Conservation (phyloP, 176 grass and related monocot species). For the Ensete glaucum region DNA sequence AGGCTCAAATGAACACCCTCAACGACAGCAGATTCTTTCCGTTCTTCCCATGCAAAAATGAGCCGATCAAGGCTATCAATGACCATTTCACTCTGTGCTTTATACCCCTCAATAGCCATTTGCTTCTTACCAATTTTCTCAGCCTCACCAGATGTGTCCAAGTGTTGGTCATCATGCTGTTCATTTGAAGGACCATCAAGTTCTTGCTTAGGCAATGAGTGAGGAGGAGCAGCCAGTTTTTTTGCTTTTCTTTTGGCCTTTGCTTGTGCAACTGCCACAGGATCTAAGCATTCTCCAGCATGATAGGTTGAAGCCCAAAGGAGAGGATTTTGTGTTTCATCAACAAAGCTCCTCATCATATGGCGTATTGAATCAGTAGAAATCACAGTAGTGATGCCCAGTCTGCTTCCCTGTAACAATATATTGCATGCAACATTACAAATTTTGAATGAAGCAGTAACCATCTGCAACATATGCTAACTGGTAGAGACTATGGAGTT, state of each 20-base stretch:
- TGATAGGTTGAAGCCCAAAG: constrained; percentile 98
- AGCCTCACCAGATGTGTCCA: constrained; percentile 4
- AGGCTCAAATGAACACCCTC: constrained; percentile 95
- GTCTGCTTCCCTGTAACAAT: constrained; percentile 64
- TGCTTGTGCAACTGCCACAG: constrained; percentile 64
- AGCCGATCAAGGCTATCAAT: constrained; percentile 88
- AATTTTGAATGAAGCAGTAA: background rate
- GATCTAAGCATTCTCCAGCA: constrained; percentile 82
- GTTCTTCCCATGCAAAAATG: constrained; percentile 77
- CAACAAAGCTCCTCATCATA: constrained; percentile 93
- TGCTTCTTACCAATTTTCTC: constrained; percentile 65
- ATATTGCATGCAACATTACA: background rate
- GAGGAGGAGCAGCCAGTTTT: constrained; percentile 38
- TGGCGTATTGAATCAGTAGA: constrained; percentile 92
- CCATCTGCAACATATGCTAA: background rate
- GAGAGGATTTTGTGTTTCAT: constrained; percentile 83
- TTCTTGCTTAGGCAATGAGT: constrained; percentile 20
- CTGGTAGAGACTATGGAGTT: background rate
- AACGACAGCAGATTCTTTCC: constrained; percentile 75
- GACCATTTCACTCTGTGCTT: constrained; percentile 94
- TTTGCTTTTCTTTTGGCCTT: constrained; percentile 67
- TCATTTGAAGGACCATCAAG: constrained; percentile 20
- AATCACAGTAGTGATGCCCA: constrained; percentile 80
- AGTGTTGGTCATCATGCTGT: constrained; percentile 31
- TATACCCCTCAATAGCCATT: constrained; percentile 90